These are phyloP conservation scores for Magnolia officinalis DNA, from an alignment of 164 flowering plant genomes.

Conservation along the genomic window DNA sequence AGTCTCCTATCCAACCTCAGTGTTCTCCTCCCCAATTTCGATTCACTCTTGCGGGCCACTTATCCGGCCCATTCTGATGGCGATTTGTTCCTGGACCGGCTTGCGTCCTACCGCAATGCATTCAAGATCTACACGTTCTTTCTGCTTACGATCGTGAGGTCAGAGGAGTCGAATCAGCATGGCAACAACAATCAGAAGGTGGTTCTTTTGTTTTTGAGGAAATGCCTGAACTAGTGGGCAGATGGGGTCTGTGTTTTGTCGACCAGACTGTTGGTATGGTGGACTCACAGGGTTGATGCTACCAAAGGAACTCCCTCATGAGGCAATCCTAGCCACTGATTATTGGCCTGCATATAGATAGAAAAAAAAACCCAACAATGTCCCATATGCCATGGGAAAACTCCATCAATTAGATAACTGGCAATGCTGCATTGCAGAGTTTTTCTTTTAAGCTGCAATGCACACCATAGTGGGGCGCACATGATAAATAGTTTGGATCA, in stretches of 20 bases:
- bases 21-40: constrained; percentile 83
- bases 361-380: no score
- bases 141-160: constrained; percentile 47
- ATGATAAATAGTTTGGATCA: no score
- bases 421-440: no score
- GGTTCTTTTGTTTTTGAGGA: neutral
- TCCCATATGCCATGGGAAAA: no score
- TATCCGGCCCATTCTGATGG: constrained; percentile 16
- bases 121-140: constrained; percentile 84
- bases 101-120: constrained; percentile 75
- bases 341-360: no score
- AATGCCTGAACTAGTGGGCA: neutral
- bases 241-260: neutral
- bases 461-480: no score
- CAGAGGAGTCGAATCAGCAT: constrained; percentile 47
- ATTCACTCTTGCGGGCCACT: constrained; percentile 53
- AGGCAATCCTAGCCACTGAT: no score
- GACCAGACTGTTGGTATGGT: no score
- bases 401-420: no score
- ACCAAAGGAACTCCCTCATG: no score
- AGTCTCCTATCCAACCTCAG: constrained; percentile 84
- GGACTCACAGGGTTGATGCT: no score
- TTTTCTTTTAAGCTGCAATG: no score
- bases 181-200: constrained; percentile 48
- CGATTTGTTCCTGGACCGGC: constrained; percentile 42